Evolutionary conservation across 139 green algal genomes (phyloP).

Genomic region (Auxenochlorella pyrenoidosa): DNA sequence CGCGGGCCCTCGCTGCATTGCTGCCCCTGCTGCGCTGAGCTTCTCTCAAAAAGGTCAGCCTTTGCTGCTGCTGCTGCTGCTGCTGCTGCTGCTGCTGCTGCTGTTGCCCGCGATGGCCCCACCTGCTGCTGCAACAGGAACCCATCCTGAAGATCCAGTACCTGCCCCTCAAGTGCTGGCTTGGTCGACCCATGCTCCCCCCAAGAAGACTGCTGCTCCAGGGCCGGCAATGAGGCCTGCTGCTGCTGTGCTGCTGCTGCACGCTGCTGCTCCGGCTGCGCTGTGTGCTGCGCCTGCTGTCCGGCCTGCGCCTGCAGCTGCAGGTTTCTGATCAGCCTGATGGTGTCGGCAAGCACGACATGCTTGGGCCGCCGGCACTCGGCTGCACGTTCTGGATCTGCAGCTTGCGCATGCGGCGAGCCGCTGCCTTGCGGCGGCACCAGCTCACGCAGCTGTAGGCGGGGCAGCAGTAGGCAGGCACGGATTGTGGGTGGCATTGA

Average conservation of each 20-base stretch:
- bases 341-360: constrained; percentile 60
- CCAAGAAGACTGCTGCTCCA: not conserved
- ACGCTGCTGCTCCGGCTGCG: not conserved
- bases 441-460: constrained; percentile 50
- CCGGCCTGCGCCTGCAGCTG: constrained; percentile 53
- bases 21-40: not conserved
- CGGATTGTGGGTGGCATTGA: too few relatives aligned
- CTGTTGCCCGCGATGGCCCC: too few relatives aligned
- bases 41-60: not conserved
- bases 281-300: constrained; percentile 58
- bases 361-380: constrained; percentile 27
- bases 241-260: not conserved
- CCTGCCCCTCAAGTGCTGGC: too few relatives aligned
- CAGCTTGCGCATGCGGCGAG: not conserved
- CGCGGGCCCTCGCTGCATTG: not conserved
- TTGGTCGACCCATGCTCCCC: too few relatives aligned
- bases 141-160: not conserved
- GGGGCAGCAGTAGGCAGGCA: too few relatives aligned
- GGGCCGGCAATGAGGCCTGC: not conserved
- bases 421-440: constrained; percentile 43
- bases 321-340: constrained; percentile 66
- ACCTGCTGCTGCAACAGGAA: not conserved
- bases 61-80: too few relatives aligned
- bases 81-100: not conserved
- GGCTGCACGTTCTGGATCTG: too few relatives aligned